Base-by-base conservation (phyloP, 2,329 filamentous ascomycete species). In the Colletotrichum lindemuthianum region DNA sequence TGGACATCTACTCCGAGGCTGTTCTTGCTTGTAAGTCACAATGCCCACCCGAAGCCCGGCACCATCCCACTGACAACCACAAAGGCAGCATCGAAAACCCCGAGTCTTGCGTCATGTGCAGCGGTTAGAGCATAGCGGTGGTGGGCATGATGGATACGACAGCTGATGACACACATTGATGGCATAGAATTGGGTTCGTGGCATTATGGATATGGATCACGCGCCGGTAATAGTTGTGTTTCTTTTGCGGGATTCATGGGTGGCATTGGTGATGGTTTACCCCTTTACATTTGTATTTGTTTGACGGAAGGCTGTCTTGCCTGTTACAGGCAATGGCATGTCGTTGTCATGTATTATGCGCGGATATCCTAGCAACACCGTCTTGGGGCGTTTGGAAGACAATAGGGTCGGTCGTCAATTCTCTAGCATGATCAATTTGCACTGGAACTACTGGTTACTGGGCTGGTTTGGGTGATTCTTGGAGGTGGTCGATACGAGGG, bases 101-200 rank as follows among this genome's bases (percentile, higher is more conserved):
- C 71, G 96, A 99, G 77, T 86, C 90, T 51, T 99, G 96, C 77
- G 77, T 97, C 69, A 98, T 99, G 96, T 99, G 96, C 89, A 96
- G 92, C 80, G 95, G 94, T 83, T 98, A 86, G 78, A 73, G 16
- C 50, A 39, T 7, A 56, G 45, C 56, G 43, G 59, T 13, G 39
- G 36, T 50, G 39, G 43, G 15, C 32, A 59, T 60, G 57, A 56
- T 55, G 49, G 51, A 50, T 58, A 54, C 67, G 65, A 65, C 45
- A 57, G 60, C 41, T 68, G 65, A 68, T 67, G 67, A 68, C 44
- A 65, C 37, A 43, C 47, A 48, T 51, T 64, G 53, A 61, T 55
- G 67, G 67, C 37, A 66, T 59, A 61, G 39, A 43, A 59, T 47
- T 41, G 44, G 59, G 54, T 49, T 64, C 13, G 52, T 34, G 60